phyloP scores from a whole-genome alignment of 2,329 filamentous ascomycete species.

The Botrytis tulipae region DNA sequence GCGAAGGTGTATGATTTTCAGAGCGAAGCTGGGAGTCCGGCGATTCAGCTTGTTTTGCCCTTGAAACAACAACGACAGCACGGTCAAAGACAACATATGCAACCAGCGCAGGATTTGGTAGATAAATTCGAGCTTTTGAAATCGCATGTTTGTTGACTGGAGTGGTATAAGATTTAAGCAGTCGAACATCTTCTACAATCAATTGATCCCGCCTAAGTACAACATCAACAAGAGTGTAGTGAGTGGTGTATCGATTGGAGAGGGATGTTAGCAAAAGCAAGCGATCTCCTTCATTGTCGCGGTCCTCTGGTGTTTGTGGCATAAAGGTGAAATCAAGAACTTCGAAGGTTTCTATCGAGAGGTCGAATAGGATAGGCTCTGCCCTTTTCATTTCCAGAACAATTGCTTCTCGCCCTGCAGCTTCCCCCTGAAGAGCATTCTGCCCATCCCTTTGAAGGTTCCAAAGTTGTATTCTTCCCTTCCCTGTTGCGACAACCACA shows the following conservation, averaged over 20 bases:
- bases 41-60: conserved; percentile 64
- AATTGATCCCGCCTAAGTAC: conserved; percentile 54
- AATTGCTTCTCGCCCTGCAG: conserved; percentile 67
- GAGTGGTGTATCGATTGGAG: conserved; percentile 50
- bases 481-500: conserved; percentile 73
- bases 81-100: conserved; percentile 80
- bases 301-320: conserved; percentile 51
- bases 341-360: conserved; percentile 61
- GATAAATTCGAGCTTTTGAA: conserved; percentile 64
- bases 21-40: conserved; percentile 74
- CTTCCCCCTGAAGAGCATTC: conserved; percentile 69
- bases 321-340: conserved; percentile 78
- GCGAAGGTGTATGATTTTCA: conserved; percentile 60
- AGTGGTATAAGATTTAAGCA: conserved; percentile 63
- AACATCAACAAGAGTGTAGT: conserved; percentile 75
- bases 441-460: conserved; percentile 85
- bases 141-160: conserved; percentile 42
- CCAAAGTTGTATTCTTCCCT: conserved; percentile 81
- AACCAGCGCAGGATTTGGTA: conserved; percentile 76
- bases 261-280: conserved; percentile 62
- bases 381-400: conserved; percentile 58
- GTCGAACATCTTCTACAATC: conserved; percentile 64
- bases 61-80: conserved; percentile 74
- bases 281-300: conserved; percentile 52
- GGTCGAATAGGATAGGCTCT: conserved; percentile 48